A percentile compares a stretch with the other conserved stretches of the same genome.
Evolutionary conservation across 495 filamentous ascomycete species (phyloP).

Genomic region (Penicillium ochrochloron): DNA sequence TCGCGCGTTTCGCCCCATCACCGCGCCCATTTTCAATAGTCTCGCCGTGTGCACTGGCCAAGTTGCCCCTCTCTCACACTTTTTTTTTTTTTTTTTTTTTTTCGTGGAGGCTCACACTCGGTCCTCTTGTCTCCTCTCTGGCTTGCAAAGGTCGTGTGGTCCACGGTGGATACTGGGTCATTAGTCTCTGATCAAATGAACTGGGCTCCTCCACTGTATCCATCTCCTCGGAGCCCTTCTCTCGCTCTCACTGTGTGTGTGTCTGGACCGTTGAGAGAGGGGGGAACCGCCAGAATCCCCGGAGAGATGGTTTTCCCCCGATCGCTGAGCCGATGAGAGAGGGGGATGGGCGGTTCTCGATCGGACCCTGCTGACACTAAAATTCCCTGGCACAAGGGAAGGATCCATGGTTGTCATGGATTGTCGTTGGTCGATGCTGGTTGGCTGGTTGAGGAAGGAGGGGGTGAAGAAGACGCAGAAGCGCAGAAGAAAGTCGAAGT

Average conservation of each 20-base stretch:
- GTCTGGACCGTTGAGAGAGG: neutral
- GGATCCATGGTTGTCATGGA: conserved; percentile 1
- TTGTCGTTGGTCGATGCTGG: neutral
- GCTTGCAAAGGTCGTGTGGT: neutral
- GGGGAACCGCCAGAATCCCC: neutral
- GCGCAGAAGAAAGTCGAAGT: neutral
- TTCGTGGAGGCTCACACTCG: neutral
- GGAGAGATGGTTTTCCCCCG: conserved; percentile 1
- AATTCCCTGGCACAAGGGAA: conserved; percentile 6
- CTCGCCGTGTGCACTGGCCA: conserved; percentile 12
- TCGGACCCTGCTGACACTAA: conserved; percentile 12
- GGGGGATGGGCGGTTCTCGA: conserved; percentile 1
- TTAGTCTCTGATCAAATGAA: neutral
- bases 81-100: neutral
- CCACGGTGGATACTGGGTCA: neutral
- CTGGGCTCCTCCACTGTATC: neutral
- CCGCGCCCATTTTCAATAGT: conserved; percentile 17
- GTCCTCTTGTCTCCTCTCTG: neutral
- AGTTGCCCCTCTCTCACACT: neutral
- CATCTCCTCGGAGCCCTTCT: neutral
- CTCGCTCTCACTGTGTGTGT: neutral
- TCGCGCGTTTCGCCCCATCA: conserved; percentile 10
- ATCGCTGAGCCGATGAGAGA: neutral
- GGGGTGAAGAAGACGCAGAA: conserved; percentile 5
- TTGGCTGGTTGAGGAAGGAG: neutral